Evolutionary conservation across 345 rosid genomes (phyloP), one percentile per base, ranked within the genome.

Genomic region (Euphorbia peplus): DNA sequence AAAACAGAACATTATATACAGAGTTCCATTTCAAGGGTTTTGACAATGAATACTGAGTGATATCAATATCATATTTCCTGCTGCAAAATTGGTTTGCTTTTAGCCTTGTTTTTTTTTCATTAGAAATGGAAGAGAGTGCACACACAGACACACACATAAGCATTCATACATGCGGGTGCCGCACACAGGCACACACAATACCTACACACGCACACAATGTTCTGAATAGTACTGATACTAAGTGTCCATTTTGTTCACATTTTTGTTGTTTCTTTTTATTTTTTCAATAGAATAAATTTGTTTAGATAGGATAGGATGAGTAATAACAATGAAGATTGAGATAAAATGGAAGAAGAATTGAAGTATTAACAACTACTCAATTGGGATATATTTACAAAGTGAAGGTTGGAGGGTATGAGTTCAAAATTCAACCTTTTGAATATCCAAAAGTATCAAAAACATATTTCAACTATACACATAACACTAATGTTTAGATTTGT

Each of bases 1-100:
- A 83, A 60, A 66, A 37, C 78, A 82, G 66, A 82, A 81, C 58
- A 76, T 84, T 39, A 75, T 88, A 37, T 64, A 77, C 67, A 48
- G 14, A 10, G 70, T 77, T 25, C 35, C 67, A 1, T 21, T 21
- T 56, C 41, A 53, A 63, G 35, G 28, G 14, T 19, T 47, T 42
- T 60, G 22, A 57, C 50, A 54, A 9, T 24, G 8, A 52, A 41
- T 21, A 41, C 44, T 8, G 1, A 29, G 24, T 5, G 30, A 61
- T 3, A 14, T 46, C 5, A 2, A 5, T 56, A 1, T 5, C 57
- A 64, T 56, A 41, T 21, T 51, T 18, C 51, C 0, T n/a, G 41
- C 47, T n/a, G 53, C 58, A 29, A 10, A 57, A 52, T 29, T 46
- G 41, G 8, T n/a, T 4, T 18, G 28, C 14, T 29, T 58, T 46